Conservation (phyloP, 148 eudicot genomes). For the Chenopodium quinoa region DNA sequence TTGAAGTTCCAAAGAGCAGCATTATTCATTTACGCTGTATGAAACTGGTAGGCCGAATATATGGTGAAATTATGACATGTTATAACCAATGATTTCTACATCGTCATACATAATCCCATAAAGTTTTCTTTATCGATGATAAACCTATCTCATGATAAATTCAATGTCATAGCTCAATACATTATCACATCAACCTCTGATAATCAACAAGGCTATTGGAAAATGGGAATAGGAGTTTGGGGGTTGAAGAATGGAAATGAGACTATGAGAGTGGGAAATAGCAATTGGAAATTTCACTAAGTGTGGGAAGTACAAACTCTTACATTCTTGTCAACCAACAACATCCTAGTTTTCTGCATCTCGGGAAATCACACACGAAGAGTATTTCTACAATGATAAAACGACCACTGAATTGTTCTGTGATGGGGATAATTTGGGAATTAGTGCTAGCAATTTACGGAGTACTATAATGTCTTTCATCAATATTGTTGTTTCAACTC, state of each 20-base stretch:
- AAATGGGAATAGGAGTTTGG: not conserved
- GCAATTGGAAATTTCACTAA: too few species aligned
- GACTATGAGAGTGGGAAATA: not conserved
- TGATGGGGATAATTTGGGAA: not conserved
- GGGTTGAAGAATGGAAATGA: not conserved
- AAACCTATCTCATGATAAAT: not conserved
- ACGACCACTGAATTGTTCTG: not conserved
- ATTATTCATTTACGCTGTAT: not conserved
- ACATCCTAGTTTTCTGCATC: not conserved
- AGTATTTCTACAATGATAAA: not conserved
- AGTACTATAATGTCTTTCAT: not conserved
- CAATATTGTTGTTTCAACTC: too few species aligned
- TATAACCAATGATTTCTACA: not conserved
- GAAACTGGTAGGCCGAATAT: not conserved
- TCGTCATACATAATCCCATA: not conserved
- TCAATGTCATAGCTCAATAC: not conserved
- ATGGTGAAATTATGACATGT: not conserved
- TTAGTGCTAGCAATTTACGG: not conserved
- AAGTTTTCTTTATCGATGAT: too few species aligned
- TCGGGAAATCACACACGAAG: not conserved
- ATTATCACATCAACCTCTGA: not conserved
- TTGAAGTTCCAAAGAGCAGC: not conserved
- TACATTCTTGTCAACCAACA: not conserved
- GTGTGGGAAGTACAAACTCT: not conserved
- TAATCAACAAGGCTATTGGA: not conserved